Evolutionary conservation across 2,329 filamentous ascomycete genomes (phyloP).

Genomic region (Tolypocladium pustulatum): DNA sequence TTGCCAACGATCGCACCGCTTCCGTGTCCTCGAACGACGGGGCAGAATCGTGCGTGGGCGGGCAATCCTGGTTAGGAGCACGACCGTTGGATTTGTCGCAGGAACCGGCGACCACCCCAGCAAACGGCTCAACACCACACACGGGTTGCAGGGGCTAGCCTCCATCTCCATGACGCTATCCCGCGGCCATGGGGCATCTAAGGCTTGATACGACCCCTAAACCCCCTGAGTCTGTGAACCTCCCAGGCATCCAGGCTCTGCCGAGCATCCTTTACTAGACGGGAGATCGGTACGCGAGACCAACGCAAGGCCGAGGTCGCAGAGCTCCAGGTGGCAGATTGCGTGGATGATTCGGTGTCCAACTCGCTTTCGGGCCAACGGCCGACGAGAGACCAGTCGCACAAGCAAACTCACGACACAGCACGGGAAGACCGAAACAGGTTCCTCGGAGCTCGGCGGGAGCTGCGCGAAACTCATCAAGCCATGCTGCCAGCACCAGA

Average conservation of each 20-base stretch:
- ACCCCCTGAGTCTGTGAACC: no score
- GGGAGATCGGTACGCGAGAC: neutral
- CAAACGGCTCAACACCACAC: neutral
- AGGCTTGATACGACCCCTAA: neutral
- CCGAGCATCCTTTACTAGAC: neutral
- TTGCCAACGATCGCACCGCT: neutral
- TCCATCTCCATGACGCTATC: neutral
- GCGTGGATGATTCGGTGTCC: neutral
- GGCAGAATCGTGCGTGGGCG: neutral
- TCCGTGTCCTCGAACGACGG: neutral
- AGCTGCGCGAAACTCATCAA: no score
- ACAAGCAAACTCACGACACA: neutral
- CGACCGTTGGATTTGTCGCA: neutral
- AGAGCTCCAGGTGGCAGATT: neutral
- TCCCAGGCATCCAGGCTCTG: neutral
- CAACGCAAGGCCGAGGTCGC: neutral
- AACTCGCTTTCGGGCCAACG: neutral
- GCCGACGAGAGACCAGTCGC: neutral
- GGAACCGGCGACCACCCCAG: neutral
- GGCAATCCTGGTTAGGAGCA: neutral
- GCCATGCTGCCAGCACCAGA: neutral
- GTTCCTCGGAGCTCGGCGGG: neutral
- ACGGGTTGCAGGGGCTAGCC: neutral
- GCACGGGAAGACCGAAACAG: neutral
- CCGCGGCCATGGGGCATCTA: neutral